phyloP scores from a whole-genome alignment of 257 asterid species.

The Mitragyna speciosa region DNA sequence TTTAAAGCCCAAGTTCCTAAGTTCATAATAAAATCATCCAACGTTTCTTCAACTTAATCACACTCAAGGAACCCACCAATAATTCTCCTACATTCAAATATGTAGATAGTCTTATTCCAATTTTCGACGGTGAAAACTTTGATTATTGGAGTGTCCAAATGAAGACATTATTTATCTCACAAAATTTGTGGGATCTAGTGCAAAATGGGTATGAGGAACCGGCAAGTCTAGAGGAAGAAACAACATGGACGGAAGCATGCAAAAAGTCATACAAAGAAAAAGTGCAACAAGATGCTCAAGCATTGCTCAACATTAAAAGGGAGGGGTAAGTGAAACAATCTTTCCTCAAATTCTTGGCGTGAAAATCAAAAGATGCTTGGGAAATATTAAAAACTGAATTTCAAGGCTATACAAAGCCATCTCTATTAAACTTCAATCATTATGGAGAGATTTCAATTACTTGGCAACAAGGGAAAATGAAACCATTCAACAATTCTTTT shows the following conservation, averaged over 20 bases:
- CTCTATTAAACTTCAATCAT: too few species aligned
- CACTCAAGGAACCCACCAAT: too few species aligned
- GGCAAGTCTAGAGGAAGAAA: background rate
- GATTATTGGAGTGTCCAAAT: constrained; percentile 9
- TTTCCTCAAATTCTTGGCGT: background rate
- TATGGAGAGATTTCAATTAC: too few species aligned
- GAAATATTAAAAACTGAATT: too few species aligned
- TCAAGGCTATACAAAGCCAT: too few species aligned
- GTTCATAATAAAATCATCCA: too few species aligned
- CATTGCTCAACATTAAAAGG: background rate
- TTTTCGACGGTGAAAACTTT: background rate
- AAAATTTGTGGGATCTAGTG: constrained; percentile 10
- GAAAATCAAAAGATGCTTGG: constrained; percentile 8
- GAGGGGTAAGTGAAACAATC: background rate
- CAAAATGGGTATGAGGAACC: background rate
- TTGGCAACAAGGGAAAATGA: too few species aligned
- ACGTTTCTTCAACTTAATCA: too few species aligned
- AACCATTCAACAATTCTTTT: background rate
- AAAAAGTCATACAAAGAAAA: constrained; percentile 1
- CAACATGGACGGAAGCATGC: background rate
- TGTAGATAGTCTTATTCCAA: background rate
- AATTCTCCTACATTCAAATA: too few species aligned
- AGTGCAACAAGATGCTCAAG: background rate
- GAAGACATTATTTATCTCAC: background rate
- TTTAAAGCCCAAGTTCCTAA: too few species aligned